phyloP scores from a whole-genome alignment of 768 basidiomycete species.

The Multifurca ochricompacta region DNA sequence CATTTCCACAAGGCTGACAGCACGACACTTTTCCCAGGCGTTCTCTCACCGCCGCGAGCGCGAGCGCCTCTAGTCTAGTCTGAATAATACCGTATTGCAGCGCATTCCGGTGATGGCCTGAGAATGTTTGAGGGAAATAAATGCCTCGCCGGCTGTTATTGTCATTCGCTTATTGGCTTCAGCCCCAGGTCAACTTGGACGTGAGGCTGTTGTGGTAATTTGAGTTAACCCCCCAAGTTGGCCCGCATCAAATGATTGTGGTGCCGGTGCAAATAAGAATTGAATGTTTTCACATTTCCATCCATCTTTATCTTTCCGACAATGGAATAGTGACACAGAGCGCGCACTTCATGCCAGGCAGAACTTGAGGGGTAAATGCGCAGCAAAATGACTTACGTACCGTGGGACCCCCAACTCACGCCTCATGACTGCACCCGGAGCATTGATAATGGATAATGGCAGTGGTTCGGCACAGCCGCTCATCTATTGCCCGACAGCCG shows the following conservation, averaged over 20 bases:
- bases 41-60: not conserved
- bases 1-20: not conserved
- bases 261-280: not conserved
- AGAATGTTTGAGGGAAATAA: not conserved
- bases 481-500: not conserved
- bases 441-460: not conserved
- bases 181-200: not conserved
- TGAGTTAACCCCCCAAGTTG: too few species aligned
- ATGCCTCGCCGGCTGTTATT: not conserved
- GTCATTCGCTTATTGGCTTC: not conserved
- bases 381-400: not conserved
- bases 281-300: not conserved
- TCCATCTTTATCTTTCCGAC: not conserved
- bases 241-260: not conserved
- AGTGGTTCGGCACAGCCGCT: too few species aligned
- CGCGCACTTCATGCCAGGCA: too few species aligned
- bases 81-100: not conserved
- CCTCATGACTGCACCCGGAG: conserved; percentile 3
- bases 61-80: not conserved
- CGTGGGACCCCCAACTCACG: not conserved
- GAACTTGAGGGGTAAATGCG: conserved; percentile 9
- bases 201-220: too few species aligned
- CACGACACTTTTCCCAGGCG: not conserved
- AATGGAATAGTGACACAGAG: not conserved
- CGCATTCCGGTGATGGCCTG: not conserved